Conservation (phyloP, 75 land plant genomes). For the Azolla pinnata region DNA sequence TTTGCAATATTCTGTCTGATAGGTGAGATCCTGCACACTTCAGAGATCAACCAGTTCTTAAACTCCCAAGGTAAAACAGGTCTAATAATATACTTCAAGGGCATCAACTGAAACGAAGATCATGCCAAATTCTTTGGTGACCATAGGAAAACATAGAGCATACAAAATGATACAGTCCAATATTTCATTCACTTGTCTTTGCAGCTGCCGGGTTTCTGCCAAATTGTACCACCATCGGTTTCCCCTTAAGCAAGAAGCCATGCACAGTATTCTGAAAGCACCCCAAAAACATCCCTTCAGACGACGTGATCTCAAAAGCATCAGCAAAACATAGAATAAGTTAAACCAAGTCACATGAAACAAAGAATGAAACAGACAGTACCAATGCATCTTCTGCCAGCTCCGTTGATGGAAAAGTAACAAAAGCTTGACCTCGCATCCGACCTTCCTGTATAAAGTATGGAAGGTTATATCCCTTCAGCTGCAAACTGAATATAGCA, state of each 20-base stretch:
- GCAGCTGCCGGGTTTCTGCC: slow-evolving; percentile 55
- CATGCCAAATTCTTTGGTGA: too few relatives aligned
- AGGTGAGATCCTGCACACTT: too few relatives aligned
- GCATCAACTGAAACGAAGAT: too few relatives aligned
- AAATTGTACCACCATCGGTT: slow-evolving; percentile 93
- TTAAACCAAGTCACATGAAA: background rate
- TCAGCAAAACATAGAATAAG: background rate
- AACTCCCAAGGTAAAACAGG: too few relatives aligned
- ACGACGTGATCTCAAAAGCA: background rate
- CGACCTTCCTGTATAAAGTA: slow-evolving; percentile 25
- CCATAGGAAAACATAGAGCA: too few relatives aligned
- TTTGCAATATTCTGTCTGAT: too few relatives aligned
- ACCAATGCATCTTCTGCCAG: slow-evolving; percentile 81
- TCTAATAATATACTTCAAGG: too few relatives aligned
- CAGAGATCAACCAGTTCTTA: too few relatives aligned
- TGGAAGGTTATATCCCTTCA: background rate
- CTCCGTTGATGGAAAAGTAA: slow-evolving; percentile 81
- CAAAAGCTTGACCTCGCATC: slow-evolving; percentile 75
- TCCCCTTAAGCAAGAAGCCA: slow-evolving; percentile 88
- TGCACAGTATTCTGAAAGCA: slow-evolving; percentile 54
- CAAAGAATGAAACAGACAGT: background rate
- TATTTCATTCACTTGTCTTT: slow-evolving; percentile 9
- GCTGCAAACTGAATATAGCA: background rate
- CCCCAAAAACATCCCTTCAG: background rate
- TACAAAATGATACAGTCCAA: too few relatives aligned